phyloP scores from a whole-genome alignment of 768 basidiomycete species.

The Leccinellum luteum region DNA sequence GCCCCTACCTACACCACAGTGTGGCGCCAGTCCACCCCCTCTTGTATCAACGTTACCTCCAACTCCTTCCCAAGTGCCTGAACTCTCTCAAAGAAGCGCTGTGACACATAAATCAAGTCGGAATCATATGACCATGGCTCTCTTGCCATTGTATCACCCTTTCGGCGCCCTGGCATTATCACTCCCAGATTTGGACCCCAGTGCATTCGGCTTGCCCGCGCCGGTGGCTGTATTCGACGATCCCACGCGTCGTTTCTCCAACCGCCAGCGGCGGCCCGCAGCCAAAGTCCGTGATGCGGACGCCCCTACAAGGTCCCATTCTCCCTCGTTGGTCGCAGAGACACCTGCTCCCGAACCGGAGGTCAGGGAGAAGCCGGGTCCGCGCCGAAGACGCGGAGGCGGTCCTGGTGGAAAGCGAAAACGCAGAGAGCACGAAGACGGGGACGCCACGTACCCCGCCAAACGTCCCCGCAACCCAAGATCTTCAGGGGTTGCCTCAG shows the following conservation, averaged over 20 bases:
- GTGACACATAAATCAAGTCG: slow-evolving; percentile 14
- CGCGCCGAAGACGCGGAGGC: slow-evolving; percentile 46
- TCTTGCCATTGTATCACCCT: slow-evolving; percentile 68
- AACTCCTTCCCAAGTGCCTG: slow-evolving; percentile 11
- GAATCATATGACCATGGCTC: slow-evolving; percentile 36
- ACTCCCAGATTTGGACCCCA: slow-evolving; percentile 60
- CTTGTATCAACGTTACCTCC: slow-evolving; percentile 11
- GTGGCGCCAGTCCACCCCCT: slow-evolving; percentile 12
- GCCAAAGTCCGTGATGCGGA: slow-evolving; percentile 52
- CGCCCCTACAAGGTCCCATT: slow-evolving; percentile 20
- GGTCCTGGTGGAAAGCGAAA: slow-evolving; percentile 48
- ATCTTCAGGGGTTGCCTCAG: slow-evolving; percentile 26
- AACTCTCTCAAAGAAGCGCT: slow-evolving; percentile 15
- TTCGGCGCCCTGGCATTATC: slow-evolving; percentile 61
- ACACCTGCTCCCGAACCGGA: slow-evolving; percentile 24
- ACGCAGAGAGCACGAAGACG: slow-evolving; percentile 59
- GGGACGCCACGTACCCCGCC: slow-evolving; percentile 68
- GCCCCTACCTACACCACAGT: slow-evolving; percentile 14
- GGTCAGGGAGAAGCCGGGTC: slow-evolving; percentile 45
- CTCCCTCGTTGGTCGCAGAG: slow-evolving; percentile 8
- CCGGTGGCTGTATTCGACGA: slow-evolving; percentile 45
- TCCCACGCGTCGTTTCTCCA: slow-evolving; percentile 40
- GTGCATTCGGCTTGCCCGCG: slow-evolving; percentile 52
- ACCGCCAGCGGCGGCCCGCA: slow-evolving; percentile 45
- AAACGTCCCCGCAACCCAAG: slow-evolving; percentile 60